A percentile compares a stretch with the other conserved stretches of the same genome.
Evolutionary conservation across 176 grass and related monocot species (phyloP).

Genomic region (Secale cereale): DNA sequence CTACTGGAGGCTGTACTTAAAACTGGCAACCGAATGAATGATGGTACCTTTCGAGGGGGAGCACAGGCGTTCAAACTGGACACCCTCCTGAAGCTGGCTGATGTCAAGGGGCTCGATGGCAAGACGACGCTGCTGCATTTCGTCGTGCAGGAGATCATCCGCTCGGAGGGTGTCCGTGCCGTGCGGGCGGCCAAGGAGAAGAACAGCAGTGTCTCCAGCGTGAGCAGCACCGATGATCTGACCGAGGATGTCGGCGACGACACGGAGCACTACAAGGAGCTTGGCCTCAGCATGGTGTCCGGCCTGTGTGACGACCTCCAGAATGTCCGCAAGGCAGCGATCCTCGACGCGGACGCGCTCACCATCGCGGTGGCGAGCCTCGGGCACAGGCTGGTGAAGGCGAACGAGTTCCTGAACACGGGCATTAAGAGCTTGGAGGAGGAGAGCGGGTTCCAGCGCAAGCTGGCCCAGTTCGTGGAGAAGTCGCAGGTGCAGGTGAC

Average conservation of each 20-base stretch:
- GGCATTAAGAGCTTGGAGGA: conserved; percentile 57
- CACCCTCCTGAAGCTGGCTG: conserved; percentile 78
- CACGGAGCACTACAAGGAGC: conserved; percentile 56
- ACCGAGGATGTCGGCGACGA: conserved; percentile 30
- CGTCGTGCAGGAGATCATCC: conserved; percentile 72
- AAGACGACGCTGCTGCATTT: conserved; percentile 93
- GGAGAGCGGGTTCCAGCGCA: conserved; percentile 70
- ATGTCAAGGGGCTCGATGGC: conserved; percentile 71
- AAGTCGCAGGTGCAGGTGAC: conserved; percentile 50
- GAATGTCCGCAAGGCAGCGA: conserved; percentile 68
- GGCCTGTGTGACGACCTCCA: conserved; percentile 57
- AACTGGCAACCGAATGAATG: conserved; percentile 87
- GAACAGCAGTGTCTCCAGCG: conserved; percentile 39
- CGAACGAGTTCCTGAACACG: conserved; percentile 57
- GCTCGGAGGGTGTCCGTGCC: conserved; percentile 66
- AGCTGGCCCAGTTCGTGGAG: conserved; percentile 47
- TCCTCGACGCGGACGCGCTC: conserved; percentile 65
- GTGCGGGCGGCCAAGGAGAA: conserved; percentile 29
- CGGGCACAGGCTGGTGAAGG: conserved; percentile 60
- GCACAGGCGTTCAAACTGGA: conserved; percentile 94
- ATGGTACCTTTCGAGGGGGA: conserved; percentile 78
- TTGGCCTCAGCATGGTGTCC: conserved; percentile 63
- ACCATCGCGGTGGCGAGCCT: conserved; percentile 54
- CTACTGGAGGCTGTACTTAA: conserved; percentile 87
- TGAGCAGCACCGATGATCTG: conserved; percentile 31